A percentile compares a stretch with the other conserved stretches of the same genome.
These are phyloP conservation scores for Phytophthora hybrid DNA, from an alignment of 352 stramenopile genomes.

Conservation along the genomic window DNA sequence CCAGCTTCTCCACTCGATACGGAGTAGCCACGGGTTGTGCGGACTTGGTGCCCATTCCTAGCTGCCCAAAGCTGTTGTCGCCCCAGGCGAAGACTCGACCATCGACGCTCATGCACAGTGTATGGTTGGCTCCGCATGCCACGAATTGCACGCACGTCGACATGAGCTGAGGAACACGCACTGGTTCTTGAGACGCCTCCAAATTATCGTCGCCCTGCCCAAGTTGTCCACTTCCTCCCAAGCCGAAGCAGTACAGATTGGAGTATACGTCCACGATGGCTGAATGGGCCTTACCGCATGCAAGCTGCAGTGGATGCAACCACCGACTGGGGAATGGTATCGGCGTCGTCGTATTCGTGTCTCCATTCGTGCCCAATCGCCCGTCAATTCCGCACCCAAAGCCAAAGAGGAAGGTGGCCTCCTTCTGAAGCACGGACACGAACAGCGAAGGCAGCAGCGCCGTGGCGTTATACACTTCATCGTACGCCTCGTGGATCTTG, in stretches of 20 bases:
- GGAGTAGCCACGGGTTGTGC: conserved; percentile 43
- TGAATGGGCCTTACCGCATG: conserved; percentile 72
- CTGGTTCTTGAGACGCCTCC: conserved; percentile 63
- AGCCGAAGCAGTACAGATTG: conserved; percentile 79
- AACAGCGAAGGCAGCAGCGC: conserved; percentile 69
- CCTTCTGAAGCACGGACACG: conserved; percentile 73
- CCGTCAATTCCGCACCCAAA: conserved; percentile 72
- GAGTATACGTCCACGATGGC: conserved; percentile 80
- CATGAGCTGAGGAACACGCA: conserved; percentile 54
- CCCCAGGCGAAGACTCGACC: conserved; percentile 71
- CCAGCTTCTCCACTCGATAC: conserved; percentile 60
- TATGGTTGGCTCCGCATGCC: conserved; percentile 69
- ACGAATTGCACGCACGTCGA: conserved; percentile 57
- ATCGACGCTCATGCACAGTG: conserved; percentile 65
- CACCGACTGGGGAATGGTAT: conserved; percentile 69
- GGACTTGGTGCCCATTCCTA: conserved; percentile 53
- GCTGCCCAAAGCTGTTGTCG: conserved; percentile 69
- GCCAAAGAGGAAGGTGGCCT: conserved; percentile 76
- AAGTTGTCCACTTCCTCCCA: conserved; percentile 55
- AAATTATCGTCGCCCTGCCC: conserved; percentile 65
- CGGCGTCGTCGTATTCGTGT: conserved; percentile 55
- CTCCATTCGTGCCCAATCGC: conserved; percentile 57
- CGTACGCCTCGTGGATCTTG: conserved; percentile 67
- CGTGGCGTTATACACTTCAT: conserved; percentile 55
- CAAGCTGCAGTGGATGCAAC: conserved; percentile 74